Evolutionary conservation across 306 rosid genomes (phyloP), one percentile per base, ranked within the genome.

Genomic region (Cucurbita moschata): DNA sequence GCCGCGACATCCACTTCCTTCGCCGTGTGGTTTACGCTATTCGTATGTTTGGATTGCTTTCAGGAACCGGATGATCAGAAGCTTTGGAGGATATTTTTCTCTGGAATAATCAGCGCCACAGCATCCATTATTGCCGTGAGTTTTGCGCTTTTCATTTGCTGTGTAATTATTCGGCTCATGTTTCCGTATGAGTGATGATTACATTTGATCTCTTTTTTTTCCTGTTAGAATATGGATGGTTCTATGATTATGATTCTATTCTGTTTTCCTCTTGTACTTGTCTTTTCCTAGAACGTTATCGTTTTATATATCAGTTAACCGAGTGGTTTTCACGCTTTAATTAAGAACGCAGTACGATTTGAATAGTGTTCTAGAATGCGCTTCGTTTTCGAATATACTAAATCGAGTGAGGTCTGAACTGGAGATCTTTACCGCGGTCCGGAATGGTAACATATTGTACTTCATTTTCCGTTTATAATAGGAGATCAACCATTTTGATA

Each of bases 51-150:
- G 51, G 30, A 15, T 35, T 35, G 23, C 74, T 67, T 2, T 67
- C 49, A 73, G 66, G 81, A 83, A 78, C 76, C 4, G 35, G 59
- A 78, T 16, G 82, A 76, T 71, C 0, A 43, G 15, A 88, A 74
- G 82, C 64, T 88, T 40, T 81, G 87, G 86, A 90, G 87, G 47
- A 79, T 81, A 75, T 47, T 86, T 10, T 76, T 88, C 74, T 88
- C 85, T 76, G 85, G 87, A 2, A 42, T 86, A 23, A 83, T 86
- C 52, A 87, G 87, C 47, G 87, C 84, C 82, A 81, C 87, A 39
- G 82, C 75, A 74, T 78, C 86, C n/a, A 82, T 87, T 54, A 73
- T 79, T 7, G 85, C 84, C 15, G 90, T 86, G 80, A 82, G 79
- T 43, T 71, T 13, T 75, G 1, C 52, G 35, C 10, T 37, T 52